Base-by-base conservation (phyloP, 2,329 filamentous ascomycete species). In the Fusarium chaquense region DNA sequence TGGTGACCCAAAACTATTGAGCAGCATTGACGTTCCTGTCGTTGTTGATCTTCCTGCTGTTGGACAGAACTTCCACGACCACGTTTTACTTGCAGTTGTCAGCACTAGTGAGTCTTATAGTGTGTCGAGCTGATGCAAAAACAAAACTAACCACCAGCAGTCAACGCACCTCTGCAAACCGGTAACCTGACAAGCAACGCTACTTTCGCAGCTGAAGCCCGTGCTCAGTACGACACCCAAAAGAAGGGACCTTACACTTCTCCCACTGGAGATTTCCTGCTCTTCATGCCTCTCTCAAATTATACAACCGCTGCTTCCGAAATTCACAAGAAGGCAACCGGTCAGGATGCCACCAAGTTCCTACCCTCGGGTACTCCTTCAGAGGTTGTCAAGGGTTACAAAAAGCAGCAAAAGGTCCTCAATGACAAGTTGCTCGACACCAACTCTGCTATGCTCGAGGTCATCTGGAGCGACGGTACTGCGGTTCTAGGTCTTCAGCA, bases 41-140 rank as follows among this genome's bases (percentile, higher is more conserved):
- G 58, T 85, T 1, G 75, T 81, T 2, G 79, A 86, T 50, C 76
- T 84, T 0, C 83, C 85, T 0, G 83, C 81, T 0, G 85, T 87
- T 1, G 85, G 85, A 4, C 76, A 82, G 46, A 83, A 84, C 64
- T 78, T 83, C 22, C 80, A 83, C 33, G 82, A 84, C 47, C 82
- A 83, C 10, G 58, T 69, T 6, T 5, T 70, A 0, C 51, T 73
- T 7, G 18, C 49, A 1, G 32, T 73, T 0, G 35, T 55, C 5
- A 58, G 38, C 36, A 47, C 49, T 9, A 32, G 71, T 65, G 35
- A 35, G 70, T 64, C 3, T 4, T 1, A 9, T 4, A 3, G 1
- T 5, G 0, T 2, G 4, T 6, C 2, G 0, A 10, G 1, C 6
- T 9, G 7, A 3, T 26, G 16, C 13, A 9, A 24, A n/a, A 3